phyloP scores from a whole-genome alignment of 2,329 filamentous ascomycete genomes.

The Colletotrichum musae region DNA sequence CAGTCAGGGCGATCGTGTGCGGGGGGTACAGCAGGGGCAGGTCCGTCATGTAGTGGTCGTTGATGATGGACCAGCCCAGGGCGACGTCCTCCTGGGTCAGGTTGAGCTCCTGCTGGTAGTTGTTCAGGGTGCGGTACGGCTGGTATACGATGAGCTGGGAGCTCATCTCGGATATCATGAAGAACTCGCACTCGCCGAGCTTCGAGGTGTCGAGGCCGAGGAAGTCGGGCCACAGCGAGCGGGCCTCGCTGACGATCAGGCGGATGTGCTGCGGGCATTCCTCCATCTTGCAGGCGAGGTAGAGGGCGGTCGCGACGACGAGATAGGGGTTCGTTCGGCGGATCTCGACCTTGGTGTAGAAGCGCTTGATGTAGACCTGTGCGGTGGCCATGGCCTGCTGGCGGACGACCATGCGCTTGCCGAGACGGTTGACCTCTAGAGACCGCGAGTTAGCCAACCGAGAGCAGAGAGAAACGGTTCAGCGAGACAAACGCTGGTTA shows the following conservation, averaged over 20 bases:
- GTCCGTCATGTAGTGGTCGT: constrained; percentile 94
- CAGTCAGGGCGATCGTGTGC: constrained; percentile 90
- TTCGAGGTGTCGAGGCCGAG: constrained; percentile 84
- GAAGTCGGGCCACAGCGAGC: constrained; percentile 86
- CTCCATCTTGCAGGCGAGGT: constrained; percentile 98
- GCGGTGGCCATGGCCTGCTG: constrained; percentile 96
- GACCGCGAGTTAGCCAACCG: constrained; percentile 30
- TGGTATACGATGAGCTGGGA: constrained; percentile 93
- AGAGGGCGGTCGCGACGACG: constrained; percentile 92
- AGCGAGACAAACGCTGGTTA: constrained; percentile 76
- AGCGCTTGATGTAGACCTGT: constrained; percentile 94
- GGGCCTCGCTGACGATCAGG: constrained; percentile 88
- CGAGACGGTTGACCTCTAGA: constrained; percentile 84
- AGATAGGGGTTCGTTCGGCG: constrained; percentile 94
- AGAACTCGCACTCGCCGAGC: constrained; percentile 95
- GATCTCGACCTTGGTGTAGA: constrained; percentile 92
- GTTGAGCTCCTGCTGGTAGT: constrained; percentile 77
- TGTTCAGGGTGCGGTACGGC: constrained; percentile 85
- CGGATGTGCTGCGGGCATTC: constrained; percentile 97
- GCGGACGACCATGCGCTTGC: constrained; percentile 85
- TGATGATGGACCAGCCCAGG: constrained; percentile 86
- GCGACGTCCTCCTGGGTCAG: constrained; percentile 84
- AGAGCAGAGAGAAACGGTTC: too few relatives aligned
- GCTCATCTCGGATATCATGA: constrained; percentile 90
- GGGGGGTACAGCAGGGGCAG: constrained; percentile 88